These are phyloP conservation scores for Pseudonitzschia multistriata DNA, from an alignment of 108 stramenopile genomes.

Conservation along the genomic window DNA sequence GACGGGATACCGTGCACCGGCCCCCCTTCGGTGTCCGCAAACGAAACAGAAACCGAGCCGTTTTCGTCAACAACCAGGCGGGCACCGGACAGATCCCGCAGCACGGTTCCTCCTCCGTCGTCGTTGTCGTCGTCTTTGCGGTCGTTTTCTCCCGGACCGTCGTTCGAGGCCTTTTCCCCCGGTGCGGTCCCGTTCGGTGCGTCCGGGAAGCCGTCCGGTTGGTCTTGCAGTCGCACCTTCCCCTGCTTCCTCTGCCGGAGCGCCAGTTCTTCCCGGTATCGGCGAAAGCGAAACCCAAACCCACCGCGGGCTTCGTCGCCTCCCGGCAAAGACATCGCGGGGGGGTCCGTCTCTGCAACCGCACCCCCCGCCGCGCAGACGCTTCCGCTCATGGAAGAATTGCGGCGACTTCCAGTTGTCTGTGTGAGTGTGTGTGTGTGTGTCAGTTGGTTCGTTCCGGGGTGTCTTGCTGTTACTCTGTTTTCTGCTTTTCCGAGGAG, in stretches of 20 bases:
- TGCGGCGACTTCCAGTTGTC: no score
- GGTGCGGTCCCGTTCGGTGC: not conserved
- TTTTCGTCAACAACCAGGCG: constrained; percentile 2
- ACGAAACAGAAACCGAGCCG: constrained; percentile 6
- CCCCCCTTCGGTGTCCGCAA: not conserved
- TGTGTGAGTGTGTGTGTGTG: no score
- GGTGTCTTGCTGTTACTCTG: no score
- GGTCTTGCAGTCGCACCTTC: no score
- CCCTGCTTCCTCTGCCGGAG: constrained; percentile 1
- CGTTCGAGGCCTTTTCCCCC: not conserved
- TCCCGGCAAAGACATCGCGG: constrained; percentile 27
- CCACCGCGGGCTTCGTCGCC: constrained; percentile 14
- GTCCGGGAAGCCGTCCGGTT: no score
- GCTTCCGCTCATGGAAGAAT: no score
- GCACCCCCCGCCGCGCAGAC: no score
- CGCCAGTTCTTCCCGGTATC: constrained; percentile 41
- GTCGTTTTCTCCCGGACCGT: not conserved
- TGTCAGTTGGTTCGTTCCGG: no score
- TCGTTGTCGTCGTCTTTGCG: not conserved
- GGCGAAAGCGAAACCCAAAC: constrained; percentile 30
- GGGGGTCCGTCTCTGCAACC: not conserved
- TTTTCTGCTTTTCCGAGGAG: no score
- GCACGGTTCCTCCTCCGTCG: constrained; percentile 6
- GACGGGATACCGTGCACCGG: not conserved
- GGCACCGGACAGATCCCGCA: constrained; percentile 16